Evolutionary conservation across 176 grass and related monocot species (phyloP), one percentile per base, ranked within the genome.

Genomic region (Elymus sibiricus): DNA sequence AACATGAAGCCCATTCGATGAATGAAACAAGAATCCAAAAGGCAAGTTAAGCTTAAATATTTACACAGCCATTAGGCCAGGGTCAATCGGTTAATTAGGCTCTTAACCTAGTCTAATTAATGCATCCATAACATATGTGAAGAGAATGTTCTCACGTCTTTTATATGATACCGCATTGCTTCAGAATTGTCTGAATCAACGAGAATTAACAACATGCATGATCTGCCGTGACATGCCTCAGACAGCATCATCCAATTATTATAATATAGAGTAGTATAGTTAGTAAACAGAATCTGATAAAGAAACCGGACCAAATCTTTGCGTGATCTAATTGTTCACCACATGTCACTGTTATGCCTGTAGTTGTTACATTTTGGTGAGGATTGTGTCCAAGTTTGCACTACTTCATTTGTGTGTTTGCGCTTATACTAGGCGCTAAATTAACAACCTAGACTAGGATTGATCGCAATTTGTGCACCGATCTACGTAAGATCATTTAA

Each of bases 251-350:
- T 47, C 82, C 16, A 9, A 8, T 76, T 22, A 38, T 4, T 60
- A 24, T 25, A 14, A n/a, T n/a, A 62, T 53, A 37, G 38, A 27
- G 11, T 40, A 85, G 66, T 27, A 83, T 35, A 87, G 80, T 87
- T 87, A 84, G 89, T 83, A 75, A 83, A 84, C 85, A 76, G 15
- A 87, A 90, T 87, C 67, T 80, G 46, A 80, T 90, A 69, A 87
- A 87, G n/a, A 79, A 84, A 55, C 58, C 12, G 58, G 37, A 76
- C 58, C 26, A 87, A 34, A 90, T 90, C 75, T 79, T 79, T 79
- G 55, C 80, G 42, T 75, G 68, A 84, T 80, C 89, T 68, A 90
- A 61, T 84, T 80, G 24, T 67, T 42, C 85, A 66, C 60, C 11
- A 27, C 26, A 79, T 74, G 89, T 84, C 85, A 87, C 80, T 32